phyloP scores from a whole-genome alignment of 352 stramenopile species.

The Phytophthora sojae region DNA sequence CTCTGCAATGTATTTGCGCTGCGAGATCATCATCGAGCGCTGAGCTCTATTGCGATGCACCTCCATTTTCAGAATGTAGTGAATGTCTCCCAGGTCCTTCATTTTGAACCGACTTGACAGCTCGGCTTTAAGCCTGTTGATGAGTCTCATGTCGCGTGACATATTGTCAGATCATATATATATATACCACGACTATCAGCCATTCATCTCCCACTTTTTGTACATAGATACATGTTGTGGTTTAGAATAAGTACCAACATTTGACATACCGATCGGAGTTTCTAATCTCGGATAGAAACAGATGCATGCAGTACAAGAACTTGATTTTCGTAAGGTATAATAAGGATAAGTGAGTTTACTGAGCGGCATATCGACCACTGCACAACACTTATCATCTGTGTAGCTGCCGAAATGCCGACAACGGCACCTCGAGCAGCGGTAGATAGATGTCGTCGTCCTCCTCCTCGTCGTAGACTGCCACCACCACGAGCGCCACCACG shows the following conservation, averaged over 20 bases:
- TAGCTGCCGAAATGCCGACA: too few species aligned
- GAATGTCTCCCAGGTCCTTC: slow-evolving; percentile 40
- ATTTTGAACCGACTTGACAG: slow-evolving; percentile 40
- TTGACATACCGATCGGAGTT: too few species aligned
- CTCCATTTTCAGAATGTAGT: slow-evolving; percentile 40
- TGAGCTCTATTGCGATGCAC: slow-evolving; percentile 8
- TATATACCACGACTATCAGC: slow-evolving; percentile 38
- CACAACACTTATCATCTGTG: too few species aligned
- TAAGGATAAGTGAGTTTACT: too few species aligned
- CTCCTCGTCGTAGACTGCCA: too few species aligned
- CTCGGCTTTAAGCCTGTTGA: slow-evolving; percentile 28
- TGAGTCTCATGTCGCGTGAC: slow-evolving; percentile 16
- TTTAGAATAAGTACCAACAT: too few species aligned
- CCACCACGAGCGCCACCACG: too few species aligned
- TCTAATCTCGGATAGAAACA: neutral
- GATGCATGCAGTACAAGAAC: too few species aligned
- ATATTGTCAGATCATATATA: slow-evolving; percentile 42
- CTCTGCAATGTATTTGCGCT: neutral
- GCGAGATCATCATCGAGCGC: slow-evolving; percentile 1
- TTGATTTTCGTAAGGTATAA: too few species aligned
- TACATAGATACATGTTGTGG: slow-evolving; percentile 23
- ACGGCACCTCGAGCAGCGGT: too few species aligned
- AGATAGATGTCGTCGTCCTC: too few species aligned
- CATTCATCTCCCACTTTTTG: slow-evolving; percentile 42
- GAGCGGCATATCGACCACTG: too few species aligned